These are phyloP conservation scores for Pythium rhizo-oryzae DNA, from an alignment of 352 stramenopile genomes.

Conservation along the genomic window DNA sequence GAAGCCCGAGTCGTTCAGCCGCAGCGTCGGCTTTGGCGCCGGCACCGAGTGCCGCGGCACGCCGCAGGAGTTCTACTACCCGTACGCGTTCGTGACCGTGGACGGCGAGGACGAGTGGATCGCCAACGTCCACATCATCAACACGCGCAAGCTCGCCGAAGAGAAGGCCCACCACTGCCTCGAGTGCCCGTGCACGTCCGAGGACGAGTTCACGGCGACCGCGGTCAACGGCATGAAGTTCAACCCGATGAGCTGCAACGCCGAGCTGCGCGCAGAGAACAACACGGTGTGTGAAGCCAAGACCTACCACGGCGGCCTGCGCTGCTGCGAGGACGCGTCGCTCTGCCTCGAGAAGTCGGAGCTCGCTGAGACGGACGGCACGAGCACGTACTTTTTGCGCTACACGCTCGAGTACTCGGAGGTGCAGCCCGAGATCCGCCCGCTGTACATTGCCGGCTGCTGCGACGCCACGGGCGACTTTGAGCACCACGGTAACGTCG, in stretches of 20 bases:
- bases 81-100: slow-evolving; percentile 82
- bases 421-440: slow-evolving; percentile 54
- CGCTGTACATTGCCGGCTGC: slow-evolving; percentile 69
- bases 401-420: slow-evolving; percentile 80
- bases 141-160: slow-evolving; percentile 61
- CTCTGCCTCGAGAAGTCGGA: slow-evolving; percentile 69
- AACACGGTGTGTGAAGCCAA: slow-evolving; percentile 66
- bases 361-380: slow-evolving; percentile 33
- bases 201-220: slow-evolving; percentile 53
- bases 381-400: slow-evolving; percentile 64
- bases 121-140: slow-evolving; percentile 84
- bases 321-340: slow-evolving; percentile 75
- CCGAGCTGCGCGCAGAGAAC: slow-evolving; percentile 62
- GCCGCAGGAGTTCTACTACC: slow-evolving; percentile 77
- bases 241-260: slow-evolving; percentile 49
- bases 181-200: slow-evolving; percentile 77
- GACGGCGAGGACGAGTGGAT: slow-evolving; percentile 80
- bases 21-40: slow-evolving; percentile 76
- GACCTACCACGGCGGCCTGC: slow-evolving; percentile 71
- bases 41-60: slow-evolving; percentile 80
- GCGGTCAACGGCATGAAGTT: slow-evolving; percentile 63
- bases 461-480: slow-evolving; percentile 72
- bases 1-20: slow-evolving; percentile 72
- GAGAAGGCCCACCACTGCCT: slow-evolving; percentile 61
- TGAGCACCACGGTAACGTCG: slow-evolving; percentile 65